Conservation (phyloP, 2,329 filamentous ascomycete species). For the Alternaria solani region DNA sequence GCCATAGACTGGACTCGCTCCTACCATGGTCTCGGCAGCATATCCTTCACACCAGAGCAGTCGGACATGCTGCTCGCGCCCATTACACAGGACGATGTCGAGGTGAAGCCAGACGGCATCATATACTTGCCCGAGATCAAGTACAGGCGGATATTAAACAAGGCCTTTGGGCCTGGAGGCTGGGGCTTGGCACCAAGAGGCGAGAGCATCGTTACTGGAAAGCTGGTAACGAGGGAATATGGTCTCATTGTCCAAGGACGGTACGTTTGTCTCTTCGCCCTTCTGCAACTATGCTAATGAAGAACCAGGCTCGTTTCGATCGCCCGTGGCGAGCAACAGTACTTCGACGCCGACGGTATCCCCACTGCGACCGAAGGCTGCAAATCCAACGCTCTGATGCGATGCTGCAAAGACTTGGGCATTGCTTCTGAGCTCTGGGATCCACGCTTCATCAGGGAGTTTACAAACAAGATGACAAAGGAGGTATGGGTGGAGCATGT, state of each 20-base stretch:
- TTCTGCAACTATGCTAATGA: not conserved
- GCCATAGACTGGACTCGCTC: conserved; percentile 84
- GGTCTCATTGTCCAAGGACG: conserved; percentile 87
- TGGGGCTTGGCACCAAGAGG: conserved; percentile 93
- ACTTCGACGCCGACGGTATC: conserved; percentile 88
- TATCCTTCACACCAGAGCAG: conserved; percentile 75
- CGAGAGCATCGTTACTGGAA: conserved; percentile 83
- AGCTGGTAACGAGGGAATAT: conserved; percentile 87
- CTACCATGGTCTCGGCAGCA: conserved; percentile 78
- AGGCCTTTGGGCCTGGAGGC: conserved; percentile 90
- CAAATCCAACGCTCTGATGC: conserved; percentile 97
- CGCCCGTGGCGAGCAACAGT: conserved; percentile 92
- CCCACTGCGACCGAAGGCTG: conserved; percentile 95
- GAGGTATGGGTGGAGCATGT: conserved; percentile 92
- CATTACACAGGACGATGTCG: conserved; percentile 77
- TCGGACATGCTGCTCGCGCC: conserved; percentile 72
- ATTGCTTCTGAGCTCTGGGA: conserved; percentile 97
- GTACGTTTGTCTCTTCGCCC: conserved; percentile 60
- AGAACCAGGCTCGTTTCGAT: conserved; percentile 82
- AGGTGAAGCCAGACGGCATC: conserved; percentile 97
- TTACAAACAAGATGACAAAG: conserved; percentile 75
- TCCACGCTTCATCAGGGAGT: conserved; percentile 85
- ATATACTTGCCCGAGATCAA: conserved; percentile 98
- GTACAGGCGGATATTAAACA: conserved; percentile 88
- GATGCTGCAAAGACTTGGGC: conserved; percentile 97